Evolutionary conservation across 2,329 filamentous ascomycete genomes (phyloP).

Genomic region (Zalaria obscura): DNA sequence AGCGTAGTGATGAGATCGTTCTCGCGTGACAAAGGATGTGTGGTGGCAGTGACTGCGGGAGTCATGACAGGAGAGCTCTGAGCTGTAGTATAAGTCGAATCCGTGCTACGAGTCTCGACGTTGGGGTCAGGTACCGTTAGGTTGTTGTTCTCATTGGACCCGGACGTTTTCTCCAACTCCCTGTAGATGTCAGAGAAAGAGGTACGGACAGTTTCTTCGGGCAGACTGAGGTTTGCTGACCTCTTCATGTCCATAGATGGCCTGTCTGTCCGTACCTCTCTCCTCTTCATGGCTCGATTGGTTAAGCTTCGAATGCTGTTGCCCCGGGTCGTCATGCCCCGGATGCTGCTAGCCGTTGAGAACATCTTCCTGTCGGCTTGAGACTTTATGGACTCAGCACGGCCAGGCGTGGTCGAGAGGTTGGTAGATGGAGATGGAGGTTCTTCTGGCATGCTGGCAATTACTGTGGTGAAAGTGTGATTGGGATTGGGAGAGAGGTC

Average conservation of each 20-base stretch:
- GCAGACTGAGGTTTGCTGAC: neutral
- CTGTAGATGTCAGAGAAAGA: neutral
- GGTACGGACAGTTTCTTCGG: neutral
- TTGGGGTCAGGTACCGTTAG: no score
- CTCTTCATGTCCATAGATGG: neutral
- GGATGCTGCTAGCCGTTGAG: conserved; percentile 6
- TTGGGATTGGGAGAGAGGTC: neutral
- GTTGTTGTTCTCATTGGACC: neutral
- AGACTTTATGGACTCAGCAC: neutral
- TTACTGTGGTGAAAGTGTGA: neutral
- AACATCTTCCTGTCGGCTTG: conserved; percentile 5
- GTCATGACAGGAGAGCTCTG: no score
- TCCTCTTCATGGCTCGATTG: neutral
- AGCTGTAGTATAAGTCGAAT: no score
- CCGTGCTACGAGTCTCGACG: no score
- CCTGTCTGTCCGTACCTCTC: neutral
- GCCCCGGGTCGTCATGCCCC: conserved; percentile 3
- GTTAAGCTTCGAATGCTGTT: conserved; percentile 5
- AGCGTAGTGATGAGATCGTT: neutral
- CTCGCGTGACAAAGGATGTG: neutral
- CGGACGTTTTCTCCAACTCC: neutral
- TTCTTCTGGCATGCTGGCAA: no score
- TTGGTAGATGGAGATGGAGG: no score
- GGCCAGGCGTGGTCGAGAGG: no score
- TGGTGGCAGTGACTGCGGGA: neutral